A percentile compares a stretch with the other conserved stretches of the same genome.
Conservation (phyloP, 306 rosid genomes). For the Chamaecrista fasciculata region DNA sequence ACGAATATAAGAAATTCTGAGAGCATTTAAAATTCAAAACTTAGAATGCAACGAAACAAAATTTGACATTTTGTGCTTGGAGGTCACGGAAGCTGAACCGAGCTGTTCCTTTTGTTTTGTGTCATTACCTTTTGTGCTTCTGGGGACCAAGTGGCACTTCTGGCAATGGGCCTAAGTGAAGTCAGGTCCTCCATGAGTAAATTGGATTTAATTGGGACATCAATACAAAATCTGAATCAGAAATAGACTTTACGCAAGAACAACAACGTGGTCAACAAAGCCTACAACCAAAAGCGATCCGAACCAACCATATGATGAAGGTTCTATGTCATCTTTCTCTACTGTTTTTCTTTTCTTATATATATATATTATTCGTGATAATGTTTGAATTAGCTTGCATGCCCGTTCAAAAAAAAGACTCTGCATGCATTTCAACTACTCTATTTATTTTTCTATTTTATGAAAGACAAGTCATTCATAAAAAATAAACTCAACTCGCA, state of each 20-base stretch:
- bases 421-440: no score
- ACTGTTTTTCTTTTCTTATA: no score
- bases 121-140: neutral
- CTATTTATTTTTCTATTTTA: no score
- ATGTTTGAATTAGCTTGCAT: neutral
- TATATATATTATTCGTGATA: no score
- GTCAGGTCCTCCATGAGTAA: neutral
- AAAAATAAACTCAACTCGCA: neutral
- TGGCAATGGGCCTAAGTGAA: neutral
- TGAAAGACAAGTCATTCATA: neutral
- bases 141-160: neutral
- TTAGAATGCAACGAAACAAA: neutral
- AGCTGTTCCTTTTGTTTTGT: neutral
- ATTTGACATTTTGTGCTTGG: neutral
- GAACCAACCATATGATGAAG: neutral
- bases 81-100: neutral
- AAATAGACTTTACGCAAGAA: neutral
- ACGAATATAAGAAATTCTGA: neutral
- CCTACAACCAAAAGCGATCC: neutral
- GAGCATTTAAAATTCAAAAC: constrained; percentile 6
- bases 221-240: neutral
- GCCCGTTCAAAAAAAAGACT: no score
- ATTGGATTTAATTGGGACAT: neutral
- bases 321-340: neutral
- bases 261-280: neutral